phyloP scores from a whole-genome alignment of 805 yeast genomes.

The Lipomyces starkeyi region DNA sequence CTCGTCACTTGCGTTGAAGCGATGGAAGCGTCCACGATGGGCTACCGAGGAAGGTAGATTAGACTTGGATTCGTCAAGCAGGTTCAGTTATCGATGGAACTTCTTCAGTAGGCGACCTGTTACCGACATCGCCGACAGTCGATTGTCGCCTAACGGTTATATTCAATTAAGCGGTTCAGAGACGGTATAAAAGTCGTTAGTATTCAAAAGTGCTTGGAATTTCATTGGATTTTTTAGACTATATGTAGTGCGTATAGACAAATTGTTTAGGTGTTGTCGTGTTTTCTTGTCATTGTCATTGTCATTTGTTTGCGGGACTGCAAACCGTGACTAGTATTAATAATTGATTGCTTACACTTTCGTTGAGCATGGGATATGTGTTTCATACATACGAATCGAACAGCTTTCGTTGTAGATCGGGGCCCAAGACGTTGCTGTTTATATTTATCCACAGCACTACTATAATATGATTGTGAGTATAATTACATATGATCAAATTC shows the following conservation, averaged over 20 bases:
- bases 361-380: too few species aligned
- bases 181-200: neutral
- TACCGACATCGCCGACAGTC: neutral
- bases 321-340: neutral
- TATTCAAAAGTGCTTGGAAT: neutral
- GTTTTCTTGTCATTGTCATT: neutral
- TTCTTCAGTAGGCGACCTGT: neutral
- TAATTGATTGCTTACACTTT: neutral
- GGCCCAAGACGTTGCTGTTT: neutral
- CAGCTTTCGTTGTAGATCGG: neutral
- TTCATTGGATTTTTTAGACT: neutral
- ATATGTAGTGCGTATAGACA: neutral
- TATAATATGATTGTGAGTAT: neutral
- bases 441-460: neutral
- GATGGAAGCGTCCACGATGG: conserved; percentile 50
- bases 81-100: conserved; percentile 11
- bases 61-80: conserved; percentile 14
- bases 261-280: neutral
- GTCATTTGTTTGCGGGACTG: neutral
- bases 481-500: too few species aligned
- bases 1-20: conserved; percentile 74
- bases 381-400: neutral
- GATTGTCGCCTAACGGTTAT: neutral
- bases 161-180: neutral
- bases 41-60: conserved; percentile 27